Percentiles rank a stretch among this genome's conserved stretches.
These are phyloP conservation scores for Fusarium austroafricanum DNA, from an alignment of 2,329 filamentous ascomycete species.

Conservation along the genomic window DNA sequence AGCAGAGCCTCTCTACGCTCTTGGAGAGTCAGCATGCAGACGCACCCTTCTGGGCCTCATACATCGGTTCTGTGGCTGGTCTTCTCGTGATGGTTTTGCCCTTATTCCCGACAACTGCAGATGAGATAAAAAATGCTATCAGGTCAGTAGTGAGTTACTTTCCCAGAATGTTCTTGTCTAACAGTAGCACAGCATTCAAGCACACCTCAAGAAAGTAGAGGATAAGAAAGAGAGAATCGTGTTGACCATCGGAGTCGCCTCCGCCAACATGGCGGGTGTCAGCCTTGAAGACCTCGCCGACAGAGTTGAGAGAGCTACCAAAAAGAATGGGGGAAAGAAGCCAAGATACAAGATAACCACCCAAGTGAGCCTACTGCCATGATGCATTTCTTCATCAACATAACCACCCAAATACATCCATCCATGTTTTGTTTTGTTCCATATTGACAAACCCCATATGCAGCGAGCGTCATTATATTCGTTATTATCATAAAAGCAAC, in stretches of 20 bases:
- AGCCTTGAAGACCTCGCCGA: constrained; percentile 51
- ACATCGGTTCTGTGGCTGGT: constrained; percentile 61
- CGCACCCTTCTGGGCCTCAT: constrained; percentile 64
- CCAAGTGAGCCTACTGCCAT: constrained; percentile 44
- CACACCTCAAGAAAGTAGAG: constrained; percentile 44
- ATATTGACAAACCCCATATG: constrained; percentile 8
- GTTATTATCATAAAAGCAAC: constrained; percentile 30
- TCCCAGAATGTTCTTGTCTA: constrained; percentile 15
- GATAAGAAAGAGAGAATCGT: constrained; percentile 53
- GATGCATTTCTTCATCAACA: constrained; percentile 32
- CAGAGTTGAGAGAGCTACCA: constrained; percentile 50
- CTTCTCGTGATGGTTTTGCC: constrained; percentile 58
- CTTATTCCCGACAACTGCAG: constrained; percentile 52
- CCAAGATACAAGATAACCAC: constrained; percentile 51
- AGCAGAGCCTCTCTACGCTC: constrained; percentile 57
- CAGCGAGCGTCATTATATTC: constrained; percentile 38
- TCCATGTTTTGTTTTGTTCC: constrained; percentile 18
- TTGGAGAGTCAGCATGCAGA: constrained; percentile 53
- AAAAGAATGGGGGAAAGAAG: constrained; percentile 49
- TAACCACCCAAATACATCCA: constrained; percentile 28
- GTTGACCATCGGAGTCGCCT: constrained; percentile 52
- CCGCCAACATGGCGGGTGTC: constrained; percentile 47
- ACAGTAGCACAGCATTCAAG: constrained; percentile 48
- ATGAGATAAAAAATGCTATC: constrained; percentile 52
- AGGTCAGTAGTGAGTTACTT: constrained; percentile 51